Percentiles rank a stretch among this genome's conserved stretches.
phyloP scores from a whole-genome alignment of 495 filamentous ascomycete genomes.

The Aspergillus homomorphus region DNA sequence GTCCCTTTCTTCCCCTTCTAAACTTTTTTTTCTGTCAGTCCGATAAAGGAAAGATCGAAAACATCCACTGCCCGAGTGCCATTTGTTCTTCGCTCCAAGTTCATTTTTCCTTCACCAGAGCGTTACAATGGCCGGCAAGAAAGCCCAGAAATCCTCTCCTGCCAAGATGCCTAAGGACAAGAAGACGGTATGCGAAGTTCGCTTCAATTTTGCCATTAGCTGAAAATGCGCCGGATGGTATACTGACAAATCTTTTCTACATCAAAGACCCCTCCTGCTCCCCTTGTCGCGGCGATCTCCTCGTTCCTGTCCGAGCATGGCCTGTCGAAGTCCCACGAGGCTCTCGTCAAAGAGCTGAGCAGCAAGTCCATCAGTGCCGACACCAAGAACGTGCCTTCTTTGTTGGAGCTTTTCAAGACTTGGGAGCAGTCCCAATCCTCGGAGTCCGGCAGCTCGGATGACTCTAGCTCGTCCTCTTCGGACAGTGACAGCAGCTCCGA shows the following conservation, averaged over 20 bases:
- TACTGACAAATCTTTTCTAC: slow-evolving; percentile 19
- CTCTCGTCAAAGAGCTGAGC: slow-evolving; percentile 55
- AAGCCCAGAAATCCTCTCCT: slow-evolving; percentile 24
- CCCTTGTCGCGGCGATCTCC: slow-evolving; percentile 63
- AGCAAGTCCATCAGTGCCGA: slow-evolving; percentile 26
- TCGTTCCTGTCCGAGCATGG: slow-evolving; percentile 64
- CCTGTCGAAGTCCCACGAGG: slow-evolving; percentile 54
- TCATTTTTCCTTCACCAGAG: not conserved
- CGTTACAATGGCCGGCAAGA: slow-evolving; percentile 32
- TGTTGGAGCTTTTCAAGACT: slow-evolving; percentile 49
- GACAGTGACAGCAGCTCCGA: slow-evolving; percentile 34
- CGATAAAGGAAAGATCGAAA: not conserved
- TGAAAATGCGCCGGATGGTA: not conserved
- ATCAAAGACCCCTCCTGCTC: slow-evolving; percentile 42
- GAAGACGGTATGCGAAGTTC: slow-evolving; percentile 31
- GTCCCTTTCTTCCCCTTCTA: slow-evolving; percentile 30
- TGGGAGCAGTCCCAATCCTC: slow-evolving; percentile 32
- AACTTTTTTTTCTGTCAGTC: slow-evolving; percentile 27
- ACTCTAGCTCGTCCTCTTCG: slow-evolving; percentile 22
- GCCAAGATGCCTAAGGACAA: slow-evolving; percentile 33
- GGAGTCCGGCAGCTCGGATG: slow-evolving; percentile 22
- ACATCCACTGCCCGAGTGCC: not conserved
- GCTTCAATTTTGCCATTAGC: not conserved
- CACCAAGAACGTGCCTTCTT: slow-evolving; percentile 40
- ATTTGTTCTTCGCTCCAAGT: not conserved